Percentiles rank a stretch among this genome's conserved stretches.
These are phyloP conservation scores for Huntiella savannae DNA, from an alignment of 2,329 filamentous ascomycete genomes.

Conservation along the genomic window DNA sequence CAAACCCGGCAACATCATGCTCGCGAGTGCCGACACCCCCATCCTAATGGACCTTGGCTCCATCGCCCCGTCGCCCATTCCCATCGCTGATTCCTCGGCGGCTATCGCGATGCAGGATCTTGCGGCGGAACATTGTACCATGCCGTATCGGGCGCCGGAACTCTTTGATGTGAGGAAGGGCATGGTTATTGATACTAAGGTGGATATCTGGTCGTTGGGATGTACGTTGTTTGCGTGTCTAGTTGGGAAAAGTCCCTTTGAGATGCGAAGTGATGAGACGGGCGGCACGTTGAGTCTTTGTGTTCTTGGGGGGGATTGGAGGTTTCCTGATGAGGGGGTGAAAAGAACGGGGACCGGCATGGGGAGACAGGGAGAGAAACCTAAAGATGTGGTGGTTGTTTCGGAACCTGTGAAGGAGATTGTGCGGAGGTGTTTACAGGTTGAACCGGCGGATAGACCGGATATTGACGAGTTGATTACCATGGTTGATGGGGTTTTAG, in stretches of 20 bases:
- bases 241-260: slow-evolving; percentile 91
- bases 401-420: slow-evolving; percentile 73
- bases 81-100: slow-evolving; percentile 75
- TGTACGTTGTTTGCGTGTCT: slow-evolving; percentile 96
- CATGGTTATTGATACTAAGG: slow-evolving; percentile 79
- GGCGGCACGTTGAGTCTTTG: slow-evolving; percentile 85
- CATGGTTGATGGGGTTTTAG: slow-evolving; percentile 57
- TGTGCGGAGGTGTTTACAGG: slow-evolving; percentile 65
- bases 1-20: slow-evolving; percentile 98
- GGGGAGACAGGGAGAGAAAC: slow-evolving; percentile 9
- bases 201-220: slow-evolving; percentile 93
- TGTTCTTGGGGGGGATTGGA: slow-evolving; percentile 84
- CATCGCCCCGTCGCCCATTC: slow-evolving; percentile 66
- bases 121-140: slow-evolving; percentile 89
- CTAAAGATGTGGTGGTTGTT: slow-evolving; percentile 28
- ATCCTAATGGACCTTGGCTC: slow-evolving; percentile 97
- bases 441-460: slow-evolving; percentile 75
- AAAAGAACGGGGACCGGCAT: slow-evolving; percentile 22
- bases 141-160: slow-evolving; percentile 95
- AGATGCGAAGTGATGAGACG: slow-evolving; percentile 88
- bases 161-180: slow-evolving; percentile 96
- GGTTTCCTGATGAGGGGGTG: slow-evolving; percentile 72
- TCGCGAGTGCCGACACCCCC: slow-evolving; percentile 74
- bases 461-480: slow-evolving; percentile 69
- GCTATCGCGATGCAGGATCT: slow-evolving; percentile 86